Base-by-base conservation (phyloP, 164 flowering plant genomes). In the Nymphaea colorata region DNA sequence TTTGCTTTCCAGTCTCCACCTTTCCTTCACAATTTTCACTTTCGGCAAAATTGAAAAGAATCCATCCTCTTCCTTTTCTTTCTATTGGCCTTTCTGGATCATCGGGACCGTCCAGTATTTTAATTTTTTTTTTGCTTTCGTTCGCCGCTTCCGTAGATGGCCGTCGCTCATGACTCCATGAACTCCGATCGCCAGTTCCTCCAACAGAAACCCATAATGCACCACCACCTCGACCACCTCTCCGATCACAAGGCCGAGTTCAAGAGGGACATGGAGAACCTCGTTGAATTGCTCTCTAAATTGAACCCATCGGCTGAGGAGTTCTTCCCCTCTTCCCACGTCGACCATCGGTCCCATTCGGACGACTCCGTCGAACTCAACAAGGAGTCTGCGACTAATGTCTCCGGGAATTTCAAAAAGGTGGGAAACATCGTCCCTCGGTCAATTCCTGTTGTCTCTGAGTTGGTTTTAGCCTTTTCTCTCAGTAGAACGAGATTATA, bases 271-370 rank as follows among this genome's bases (percentile, higher is more conserved):
- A 81, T 85, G 70, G 75, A 74, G 70, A 80, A 88, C 70, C 77
- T 88, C 67, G 87, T 76, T 64, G 91, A 88, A 66, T 75, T 85
- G 69, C 67, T 88, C 44, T 88, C 94, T 2, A 88, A 88, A 75
- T 71, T 88, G 79, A 88, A 88, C 60, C 95, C 91, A 42, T 79
- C 82, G 70, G 95, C 95, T 5, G 79, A 84, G 75, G 95, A 88
- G 66, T 88, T 88, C 70, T 81, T 88, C 65, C 95, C 95, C 64
- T 81, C 87, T 51, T 80, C 36, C 36, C 36, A 73, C 68, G 66
- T 51, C 68, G 77, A 53, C 65, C 64, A 44, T 41, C 66, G 64
- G 57, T 66, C 61, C 71, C 69, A 42, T 67, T 61, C 62, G 76
- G 73, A 43, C 68, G 78, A 71, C 79, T 75, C 25, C 78, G 51